These are phyloP conservation scores for Blastocystis sp. DNA, from an alignment of 352 stramenopile genomes.

Conservation along the genomic window DNA sequence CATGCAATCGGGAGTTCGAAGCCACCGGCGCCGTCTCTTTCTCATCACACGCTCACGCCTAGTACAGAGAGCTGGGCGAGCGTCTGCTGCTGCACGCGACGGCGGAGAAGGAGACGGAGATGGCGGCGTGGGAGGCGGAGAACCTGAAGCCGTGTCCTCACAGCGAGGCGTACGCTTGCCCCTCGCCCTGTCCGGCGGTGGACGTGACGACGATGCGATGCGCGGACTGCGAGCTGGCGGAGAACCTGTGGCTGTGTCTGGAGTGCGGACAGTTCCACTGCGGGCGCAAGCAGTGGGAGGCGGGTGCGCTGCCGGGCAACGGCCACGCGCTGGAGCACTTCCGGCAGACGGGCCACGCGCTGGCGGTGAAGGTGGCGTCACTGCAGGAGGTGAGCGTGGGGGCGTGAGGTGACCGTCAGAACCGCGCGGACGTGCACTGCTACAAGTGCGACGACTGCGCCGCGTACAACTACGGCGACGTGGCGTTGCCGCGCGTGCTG, in stretches of 20 bases:
- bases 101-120: slow-evolving; percentile 55
- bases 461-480: slow-evolving; percentile 41
- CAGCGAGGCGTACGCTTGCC: neutral
- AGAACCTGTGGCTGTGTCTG: slow-evolving; percentile 99
- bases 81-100: neutral
- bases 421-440: slow-evolving; percentile 16
- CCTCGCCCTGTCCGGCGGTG: slow-evolving; percentile 37
- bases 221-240: slow-evolving; percentile 86
- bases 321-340: slow-evolving; percentile 92
- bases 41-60: neutral
- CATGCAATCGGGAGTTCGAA: neutral
- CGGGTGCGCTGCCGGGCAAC: slow-evolving; percentile 76
- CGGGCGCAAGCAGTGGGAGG: slow-evolving; percentile 75
- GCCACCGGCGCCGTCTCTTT: neutral
- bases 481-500: neutral
- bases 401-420: neutral
- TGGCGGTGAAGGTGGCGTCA: slow-evolving; percentile 95
- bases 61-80: slow-evolving; percentile 26
- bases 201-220: slow-evolving; percentile 74
- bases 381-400: slow-evolving; percentile 11
- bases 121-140: slow-evolving; percentile 33
- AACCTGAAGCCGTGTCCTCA: slow-evolving; percentile 56
- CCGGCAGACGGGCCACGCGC: slow-evolving; percentile 87
- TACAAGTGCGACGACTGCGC: slow-evolving; percentile 35
- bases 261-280: slow-evolving; percentile 79